Conservation (phyloP, 2,329 filamentous ascomycete species). For the Claviceps humidiphila region DNA sequence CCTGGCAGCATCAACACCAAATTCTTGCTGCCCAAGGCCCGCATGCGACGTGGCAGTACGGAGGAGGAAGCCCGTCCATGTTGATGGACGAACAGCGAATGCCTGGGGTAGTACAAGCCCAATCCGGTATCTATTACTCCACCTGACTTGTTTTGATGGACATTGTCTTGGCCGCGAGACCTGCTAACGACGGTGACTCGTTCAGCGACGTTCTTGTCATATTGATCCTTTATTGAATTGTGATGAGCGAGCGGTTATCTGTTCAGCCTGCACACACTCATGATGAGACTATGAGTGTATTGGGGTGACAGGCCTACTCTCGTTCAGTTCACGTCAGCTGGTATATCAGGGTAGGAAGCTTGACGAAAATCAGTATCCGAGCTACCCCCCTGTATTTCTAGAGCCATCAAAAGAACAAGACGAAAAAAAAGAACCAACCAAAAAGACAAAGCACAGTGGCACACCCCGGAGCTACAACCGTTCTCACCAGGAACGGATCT, state of each 20-base stretch:
- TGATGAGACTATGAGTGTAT: neutral
- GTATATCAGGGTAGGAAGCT: neutral
- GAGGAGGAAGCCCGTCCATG: conserved; percentile 12
- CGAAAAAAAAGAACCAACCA: neutral
- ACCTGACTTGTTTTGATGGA: conserved; percentile 7
- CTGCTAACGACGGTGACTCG: neutral
- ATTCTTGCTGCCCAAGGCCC: conserved; percentile 13
- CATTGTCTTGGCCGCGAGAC: neutral
- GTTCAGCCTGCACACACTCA: neutral
- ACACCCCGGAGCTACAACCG: neutral
- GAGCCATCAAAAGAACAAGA: neutral
- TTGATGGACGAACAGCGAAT: conserved; percentile 8
- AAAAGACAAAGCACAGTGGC: neutral
- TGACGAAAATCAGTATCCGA: too few relatives aligned
- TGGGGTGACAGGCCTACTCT: neutral
- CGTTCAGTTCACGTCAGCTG: neutral
- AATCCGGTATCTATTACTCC: conserved; percentile 10
- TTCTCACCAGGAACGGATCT: too few relatives aligned
- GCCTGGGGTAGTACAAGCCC: conserved; percentile 6
- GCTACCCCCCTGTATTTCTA: too few relatives aligned
- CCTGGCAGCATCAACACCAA: conserved; percentile 31
- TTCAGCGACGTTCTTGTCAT: neutral
- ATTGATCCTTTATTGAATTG: neutral
- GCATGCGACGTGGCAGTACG: conserved; percentile 23
- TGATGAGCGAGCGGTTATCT: neutral